phyloP scores from a whole-genome alignment of 202 grass and related monocot species.

The Dendrocalamus latiflorus region DNA sequence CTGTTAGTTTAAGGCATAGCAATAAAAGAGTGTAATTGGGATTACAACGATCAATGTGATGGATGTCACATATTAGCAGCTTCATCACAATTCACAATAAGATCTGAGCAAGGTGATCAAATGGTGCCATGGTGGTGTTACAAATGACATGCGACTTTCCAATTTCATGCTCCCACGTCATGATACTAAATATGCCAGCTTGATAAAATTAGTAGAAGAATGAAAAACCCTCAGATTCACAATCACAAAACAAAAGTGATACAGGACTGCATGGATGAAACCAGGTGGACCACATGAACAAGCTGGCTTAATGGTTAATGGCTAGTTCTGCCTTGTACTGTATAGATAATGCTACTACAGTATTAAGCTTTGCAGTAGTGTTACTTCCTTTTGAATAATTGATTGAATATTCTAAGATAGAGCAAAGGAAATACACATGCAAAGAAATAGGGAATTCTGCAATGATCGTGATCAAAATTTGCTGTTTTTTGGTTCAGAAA shows the following conservation, averaged over 20 bases:
- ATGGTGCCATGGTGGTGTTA: not conserved
- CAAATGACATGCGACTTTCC: not conserved
- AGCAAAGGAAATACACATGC: not conserved
- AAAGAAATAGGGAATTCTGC: not conserved
- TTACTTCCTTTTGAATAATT: not conserved
- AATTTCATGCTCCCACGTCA: not conserved
- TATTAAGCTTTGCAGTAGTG: too few relatives aligned
- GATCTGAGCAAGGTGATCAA: not conserved
- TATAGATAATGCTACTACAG: too few relatives aligned
- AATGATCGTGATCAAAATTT: not conserved
- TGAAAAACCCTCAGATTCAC: not conserved
- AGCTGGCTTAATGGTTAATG: not conserved
- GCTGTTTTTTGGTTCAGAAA: not conserved
- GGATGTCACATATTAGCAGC: too few relatives aligned
- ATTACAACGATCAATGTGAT: not conserved
- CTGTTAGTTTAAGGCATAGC: too few relatives aligned
- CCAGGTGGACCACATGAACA: not conserved
- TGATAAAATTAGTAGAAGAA: not conserved
- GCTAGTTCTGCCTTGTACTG: too few relatives aligned
- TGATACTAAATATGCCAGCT: not conserved
- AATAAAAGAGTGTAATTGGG: not conserved
- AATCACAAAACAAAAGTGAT: not conserved
- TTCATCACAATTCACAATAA: slow-evolving; percentile 16
- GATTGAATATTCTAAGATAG: not conserved
- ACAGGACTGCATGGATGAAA: not conserved